Evolutionary conservation across 352 stramenopile species (phyloP).

Genomic region (Peronospora farinosa): DNA sequence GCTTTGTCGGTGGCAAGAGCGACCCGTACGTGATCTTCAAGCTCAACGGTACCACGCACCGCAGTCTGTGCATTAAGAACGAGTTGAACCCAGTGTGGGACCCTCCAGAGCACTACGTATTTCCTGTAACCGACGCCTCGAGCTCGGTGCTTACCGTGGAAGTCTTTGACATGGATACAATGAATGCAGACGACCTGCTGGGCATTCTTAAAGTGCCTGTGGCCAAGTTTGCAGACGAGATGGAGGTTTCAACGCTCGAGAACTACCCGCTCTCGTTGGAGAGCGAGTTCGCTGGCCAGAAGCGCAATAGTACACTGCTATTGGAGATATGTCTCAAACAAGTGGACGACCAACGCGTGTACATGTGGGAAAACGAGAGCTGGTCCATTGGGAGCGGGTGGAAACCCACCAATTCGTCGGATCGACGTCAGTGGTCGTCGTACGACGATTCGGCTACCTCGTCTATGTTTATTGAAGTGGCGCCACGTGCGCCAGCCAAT

Average conservation of each 20-base stretch:
- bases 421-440: conserved; percentile 47
- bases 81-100: conserved; percentile 62
- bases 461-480: conserved; percentile 38
- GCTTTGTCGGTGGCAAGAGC: conserved; percentile 49
- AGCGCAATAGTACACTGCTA: conserved; percentile 44
- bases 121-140: conserved; percentile 38
- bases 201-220: conserved; percentile 46
- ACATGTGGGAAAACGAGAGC: conserved; percentile 64
- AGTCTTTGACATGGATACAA: conserved; percentile 61
- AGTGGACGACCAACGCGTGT: conserved; percentile 33
- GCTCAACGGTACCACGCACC: conserved; percentile 41
- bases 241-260: conserved; percentile 42
- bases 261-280: conserved; percentile 46
- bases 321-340: conserved; percentile 44
- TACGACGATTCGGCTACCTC: conserved; percentile 47
- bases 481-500: conserved; percentile 32
- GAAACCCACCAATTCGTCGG: conserved; percentile 37
- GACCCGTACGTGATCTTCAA: conserved; percentile 69
- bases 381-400: conserved; percentile 46
- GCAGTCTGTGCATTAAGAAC: conserved; percentile 40
- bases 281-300: conserved; percentile 36
- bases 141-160: conserved; percentile 45
- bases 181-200: conserved; percentile 63
- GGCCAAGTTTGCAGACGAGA: conserved; percentile 38
- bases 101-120: conserved; percentile 54